Evolutionary conservation across 805 yeast genomes (phyloP).

Genomic region (Wickerhamiella nectarea): DNA sequence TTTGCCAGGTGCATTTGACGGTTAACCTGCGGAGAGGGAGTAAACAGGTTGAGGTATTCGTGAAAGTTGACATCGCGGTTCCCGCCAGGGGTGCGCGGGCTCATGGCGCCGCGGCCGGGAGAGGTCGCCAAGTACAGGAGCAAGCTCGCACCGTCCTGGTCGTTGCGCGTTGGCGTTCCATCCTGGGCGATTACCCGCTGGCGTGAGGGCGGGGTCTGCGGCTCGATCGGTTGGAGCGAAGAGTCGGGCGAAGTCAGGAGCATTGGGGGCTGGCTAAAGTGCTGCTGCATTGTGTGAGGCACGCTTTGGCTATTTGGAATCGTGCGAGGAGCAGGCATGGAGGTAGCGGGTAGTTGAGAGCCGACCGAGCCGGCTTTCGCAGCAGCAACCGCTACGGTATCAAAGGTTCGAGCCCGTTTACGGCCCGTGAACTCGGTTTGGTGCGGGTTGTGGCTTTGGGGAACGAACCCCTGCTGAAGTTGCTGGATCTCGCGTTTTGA

Average conservation of each 20-base stretch:
- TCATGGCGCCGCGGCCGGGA: conserved; percentile 37
- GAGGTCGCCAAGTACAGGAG: conserved; percentile 73
- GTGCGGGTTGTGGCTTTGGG: neutral
- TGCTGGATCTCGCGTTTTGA: conserved; percentile 3
- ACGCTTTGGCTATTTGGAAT: conserved; percentile 8
- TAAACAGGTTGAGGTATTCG: conserved; percentile 66
- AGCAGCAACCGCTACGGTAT: conserved; percentile 3
- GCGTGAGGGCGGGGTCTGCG: conserved; percentile 10
- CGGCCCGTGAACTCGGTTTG: conserved; percentile 8
- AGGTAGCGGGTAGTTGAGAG: neutral
- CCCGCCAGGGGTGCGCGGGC: conserved; percentile 25
- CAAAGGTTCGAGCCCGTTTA: conserved; percentile 9
- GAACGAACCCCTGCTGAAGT: conserved; percentile 8
- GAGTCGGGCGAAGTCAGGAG: neutral
- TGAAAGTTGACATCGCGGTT: conserved; percentile 52
- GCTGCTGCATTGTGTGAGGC: neutral
- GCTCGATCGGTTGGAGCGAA: neutral
- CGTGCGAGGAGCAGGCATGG: conserved; percentile 9
- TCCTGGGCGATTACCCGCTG: neutral
- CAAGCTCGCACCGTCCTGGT: conserved; percentile 62
- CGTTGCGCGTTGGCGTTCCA: conserved; percentile 9
- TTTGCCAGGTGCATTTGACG: conserved; percentile 8
- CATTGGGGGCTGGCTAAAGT: conserved; percentile 5
- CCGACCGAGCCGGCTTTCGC: conserved; percentile 6
- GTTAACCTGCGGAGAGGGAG: conserved; percentile 38